Evolutionary conservation across 768 basidiomycete genomes (phyloP).

Genomic region (Podaxis sp.): DNA sequence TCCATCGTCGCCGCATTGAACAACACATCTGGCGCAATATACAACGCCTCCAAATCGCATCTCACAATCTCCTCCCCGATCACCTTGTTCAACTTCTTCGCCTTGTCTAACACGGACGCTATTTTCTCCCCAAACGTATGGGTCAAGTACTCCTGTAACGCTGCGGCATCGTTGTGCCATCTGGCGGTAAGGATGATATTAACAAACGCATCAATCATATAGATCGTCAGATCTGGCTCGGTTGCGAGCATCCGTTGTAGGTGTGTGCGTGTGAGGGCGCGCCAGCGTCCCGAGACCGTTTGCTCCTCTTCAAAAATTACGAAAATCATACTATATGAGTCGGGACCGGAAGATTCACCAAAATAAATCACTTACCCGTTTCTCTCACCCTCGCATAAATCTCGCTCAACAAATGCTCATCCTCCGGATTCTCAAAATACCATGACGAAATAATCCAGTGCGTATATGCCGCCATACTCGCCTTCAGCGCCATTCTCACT

Average conservation of each 20-base stretch:
- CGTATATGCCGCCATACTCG: constrained; percentile 42
- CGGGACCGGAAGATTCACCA: background rate
- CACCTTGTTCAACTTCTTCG: constrained; percentile 51
- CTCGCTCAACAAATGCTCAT: constrained; percentile 41
- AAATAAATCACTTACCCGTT: constrained; percentile 31
- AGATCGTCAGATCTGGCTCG: constrained; percentile 33
- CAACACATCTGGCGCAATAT: constrained; percentile 37
- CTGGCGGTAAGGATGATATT: constrained; percentile 41
- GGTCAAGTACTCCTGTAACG: constrained; percentile 37
- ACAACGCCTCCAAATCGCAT: constrained; percentile 53
- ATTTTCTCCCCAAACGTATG: constrained; percentile 44
- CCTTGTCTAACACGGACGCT: constrained; percentile 38
- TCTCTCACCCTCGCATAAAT: constrained; percentile 40
- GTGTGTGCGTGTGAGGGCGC: constrained; percentile 50
- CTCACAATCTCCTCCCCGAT: constrained; percentile 59
- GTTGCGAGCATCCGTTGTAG: constrained; percentile 36
- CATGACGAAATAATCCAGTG: constrained; percentile 51
- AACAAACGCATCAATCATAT: constrained; percentile 37
- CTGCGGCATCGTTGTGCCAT: constrained; percentile 17
- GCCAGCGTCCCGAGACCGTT: constrained; percentile 53
- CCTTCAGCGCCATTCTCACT: constrained; percentile 43
- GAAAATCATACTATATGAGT: background rate
- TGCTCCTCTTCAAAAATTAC: constrained; percentile 38
- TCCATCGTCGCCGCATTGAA: constrained; percentile 47
- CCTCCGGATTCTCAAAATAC: constrained; percentile 49